Evolutionary conservation across 305 asterid genomes (phyloP).

Genomic region (Lippia alba): DNA sequence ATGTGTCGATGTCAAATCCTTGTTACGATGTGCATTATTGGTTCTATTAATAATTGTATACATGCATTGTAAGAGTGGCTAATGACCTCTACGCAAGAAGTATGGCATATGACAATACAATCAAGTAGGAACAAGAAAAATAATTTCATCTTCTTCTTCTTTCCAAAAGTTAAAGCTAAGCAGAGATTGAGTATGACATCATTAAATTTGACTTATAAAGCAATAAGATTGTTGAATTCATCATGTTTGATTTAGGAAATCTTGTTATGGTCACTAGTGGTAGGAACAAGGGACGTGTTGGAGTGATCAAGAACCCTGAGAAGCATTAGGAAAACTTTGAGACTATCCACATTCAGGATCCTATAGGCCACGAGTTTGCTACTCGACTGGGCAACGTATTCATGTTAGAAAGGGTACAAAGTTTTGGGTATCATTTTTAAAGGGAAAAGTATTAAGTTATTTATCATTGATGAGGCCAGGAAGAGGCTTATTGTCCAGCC

Average conservation of each 20-base stretch:
- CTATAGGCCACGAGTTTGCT: slow-evolving; percentile 50
- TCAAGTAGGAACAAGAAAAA: too few species aligned
- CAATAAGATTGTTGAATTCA: slow-evolving; percentile 44
- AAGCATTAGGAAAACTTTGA: slow-evolving; percentile 49
- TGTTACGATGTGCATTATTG: too few species aligned
- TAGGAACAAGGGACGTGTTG: slow-evolving; percentile 47
- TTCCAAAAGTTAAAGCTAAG: too few species aligned
- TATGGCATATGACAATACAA: too few species aligned
- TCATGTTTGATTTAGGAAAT: slow-evolving; percentile 48
- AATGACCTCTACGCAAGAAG: too few species aligned
- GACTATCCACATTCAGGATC: slow-evolving; percentile 47
- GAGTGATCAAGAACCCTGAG: slow-evolving; percentile 47
- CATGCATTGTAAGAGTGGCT: too few species aligned
- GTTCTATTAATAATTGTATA: too few species aligned
- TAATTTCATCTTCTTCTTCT: too few species aligned
- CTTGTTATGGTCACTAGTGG: slow-evolving; percentile 50
- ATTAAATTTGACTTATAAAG: slow-evolving; percentile 43
- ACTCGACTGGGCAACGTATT: slow-evolving; percentile 44
- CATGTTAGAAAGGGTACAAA: slow-evolving; percentile 49
- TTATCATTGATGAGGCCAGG: slow-evolving; percentile 51
- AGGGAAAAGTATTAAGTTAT: slow-evolving; percentile 48
- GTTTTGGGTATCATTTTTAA: slow-evolving; percentile 53
- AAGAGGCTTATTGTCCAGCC: slow-evolving; percentile 42
- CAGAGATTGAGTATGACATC: slow-evolving; percentile 29
- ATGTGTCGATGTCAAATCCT: too few species aligned